Percentiles rank a stretch among this genome's conserved stretches.
These are phyloP conservation scores for Strobilomyces dryophilus DNA, from an alignment of 768 basidiomycete species.

Conservation along the genomic window DNA sequence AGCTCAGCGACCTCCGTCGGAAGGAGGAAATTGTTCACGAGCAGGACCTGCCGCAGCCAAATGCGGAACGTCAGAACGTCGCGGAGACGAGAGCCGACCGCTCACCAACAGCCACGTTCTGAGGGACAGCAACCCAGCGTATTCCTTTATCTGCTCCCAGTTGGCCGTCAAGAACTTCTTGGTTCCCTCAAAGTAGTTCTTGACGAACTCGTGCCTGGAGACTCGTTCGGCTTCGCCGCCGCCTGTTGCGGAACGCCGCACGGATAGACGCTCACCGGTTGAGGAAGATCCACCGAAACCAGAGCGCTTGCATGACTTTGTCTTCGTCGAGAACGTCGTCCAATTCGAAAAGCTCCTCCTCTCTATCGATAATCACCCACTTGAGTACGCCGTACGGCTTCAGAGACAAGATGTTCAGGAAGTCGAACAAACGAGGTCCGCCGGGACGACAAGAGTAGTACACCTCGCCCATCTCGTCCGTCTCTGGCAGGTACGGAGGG, in stretches of 20 bases:
- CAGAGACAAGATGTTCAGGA: slow-evolving; percentile 55
- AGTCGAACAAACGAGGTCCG: slow-evolving; percentile 62
- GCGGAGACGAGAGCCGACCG: background rate
- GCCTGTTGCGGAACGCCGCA: background rate
- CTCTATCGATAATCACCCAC: slow-evolving; percentile 67
- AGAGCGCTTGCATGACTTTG: slow-evolving; percentile 75
- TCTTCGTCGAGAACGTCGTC: slow-evolving; percentile 71
- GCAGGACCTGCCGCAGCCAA: slow-evolving; percentile 41
- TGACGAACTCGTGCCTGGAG: slow-evolving; percentile 50
- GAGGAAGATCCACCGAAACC: slow-evolving; percentile 70
- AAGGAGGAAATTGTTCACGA: slow-evolving; percentile 51
- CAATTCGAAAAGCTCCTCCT: slow-evolving; percentile 72
- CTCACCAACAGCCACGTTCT: slow-evolving; percentile 59
- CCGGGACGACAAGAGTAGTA: slow-evolving; percentile 63
- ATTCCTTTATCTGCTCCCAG: slow-evolving; percentile 62
- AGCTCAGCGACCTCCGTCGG: slow-evolving; percentile 46
- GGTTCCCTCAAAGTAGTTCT: slow-evolving; percentile 50
- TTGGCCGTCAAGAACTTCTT: slow-evolving; percentile 54
- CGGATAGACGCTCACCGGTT: slow-evolving; percentile 41
- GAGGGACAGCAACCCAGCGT: slow-evolving; percentile 65
- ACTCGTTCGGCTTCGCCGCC: background rate
- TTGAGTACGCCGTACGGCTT: slow-evolving; percentile 60
- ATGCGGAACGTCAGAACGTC: background rate
- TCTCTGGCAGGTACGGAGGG: slow-evolving; percentile 47
- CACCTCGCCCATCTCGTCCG: slow-evolving; percentile 43